Evolutionary conservation across 2,329 filamentous ascomycete genomes (phyloP), one percentile per base, ranked within the genome.

Genomic region (Xylariales sp.): DNA sequence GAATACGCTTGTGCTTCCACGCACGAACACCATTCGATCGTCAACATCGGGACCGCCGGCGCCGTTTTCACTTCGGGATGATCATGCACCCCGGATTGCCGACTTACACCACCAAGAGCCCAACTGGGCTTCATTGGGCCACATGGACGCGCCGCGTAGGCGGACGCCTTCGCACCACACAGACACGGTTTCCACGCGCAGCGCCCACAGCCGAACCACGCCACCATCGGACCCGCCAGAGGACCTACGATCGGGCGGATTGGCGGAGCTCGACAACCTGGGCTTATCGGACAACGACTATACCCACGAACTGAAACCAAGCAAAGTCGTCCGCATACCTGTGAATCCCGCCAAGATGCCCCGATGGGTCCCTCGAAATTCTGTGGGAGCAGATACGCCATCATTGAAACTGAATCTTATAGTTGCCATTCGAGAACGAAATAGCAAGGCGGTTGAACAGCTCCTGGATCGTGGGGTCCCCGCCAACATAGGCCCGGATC

Each of bases 401-500:
- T 82, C 82, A 58, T 78, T 86, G 71, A 84, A 80, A 73, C 76
- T 80, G 1, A 83, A 85, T 2, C 80, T 90, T 0, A 73, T 86
- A 1, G 82, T 83, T 6, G 87, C 88, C 3, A 82, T 90, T 12
- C 83, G 86, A n/a, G 80, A 81, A 43, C 84, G 81, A 72, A 89
- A 90, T 71, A 84, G 87, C 74, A 85, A 85, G 72, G 77, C 86
- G 43, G 77, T 89, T 1, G 84, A 87, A 77, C 85, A 89, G 73
- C 80, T 90, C 6, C 81, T 90, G 3, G 85, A 89, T 70, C 83
- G 85, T 5, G 87, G 87, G 50, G 86, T 87, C 10, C 81, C 85
- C 18, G 80, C 87, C 5, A 83, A 87, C 64, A 81, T 81, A 1
- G 81, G 81, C 0, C 69, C 80, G 0, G 83, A 87, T 0, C 75